A percentile compares a stretch with the other conserved stretches of the same genome.
These are phyloP conservation scores for Umbelopsis sp. DNA, from an alignment of 371 early-diverging fungal species.

Conservation along the genomic window DNA sequence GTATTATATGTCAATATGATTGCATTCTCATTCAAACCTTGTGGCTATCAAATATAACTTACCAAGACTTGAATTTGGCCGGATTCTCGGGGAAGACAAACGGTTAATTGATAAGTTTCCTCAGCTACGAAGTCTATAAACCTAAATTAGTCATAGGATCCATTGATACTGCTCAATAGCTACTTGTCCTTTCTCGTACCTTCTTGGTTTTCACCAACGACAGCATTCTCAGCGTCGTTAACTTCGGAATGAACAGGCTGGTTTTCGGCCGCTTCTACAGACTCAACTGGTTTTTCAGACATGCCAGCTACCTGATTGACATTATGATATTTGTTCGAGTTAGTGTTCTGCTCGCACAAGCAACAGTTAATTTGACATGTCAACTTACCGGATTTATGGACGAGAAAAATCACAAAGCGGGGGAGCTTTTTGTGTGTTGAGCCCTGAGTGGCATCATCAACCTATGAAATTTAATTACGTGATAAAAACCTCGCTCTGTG, in stretches of 20 bases:
- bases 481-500: too few relatives aligned
- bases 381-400: neutral
- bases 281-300: conserved; percentile 4
- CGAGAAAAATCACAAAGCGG: neutral
- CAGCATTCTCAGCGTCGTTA: neutral
- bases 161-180: neutral
- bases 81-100: conserved; percentile 60
- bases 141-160: neutral
- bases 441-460: too few relatives aligned
- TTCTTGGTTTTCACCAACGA: conserved; percentile 14
- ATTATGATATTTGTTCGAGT: neutral
- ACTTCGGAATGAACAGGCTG: conserved; percentile 2
- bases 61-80: conserved; percentile 58
- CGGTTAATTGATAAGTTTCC: conserved; percentile 59
- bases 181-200: neutral
- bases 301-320: neutral
- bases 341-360: neutral
- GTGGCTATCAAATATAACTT: conserved; percentile 21
- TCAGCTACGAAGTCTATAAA: conserved; percentile 40
- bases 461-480: too few relatives aligned
- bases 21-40: neutral
- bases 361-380: neutral
- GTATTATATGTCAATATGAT: conserved; percentile 2
- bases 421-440: neutral
- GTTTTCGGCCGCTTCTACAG: neutral